Evolutionary conservation across 169 alveolate species (phyloP), one percentile per base, ranked within the genome.

Genomic region (Eimeria sp.): DNA sequence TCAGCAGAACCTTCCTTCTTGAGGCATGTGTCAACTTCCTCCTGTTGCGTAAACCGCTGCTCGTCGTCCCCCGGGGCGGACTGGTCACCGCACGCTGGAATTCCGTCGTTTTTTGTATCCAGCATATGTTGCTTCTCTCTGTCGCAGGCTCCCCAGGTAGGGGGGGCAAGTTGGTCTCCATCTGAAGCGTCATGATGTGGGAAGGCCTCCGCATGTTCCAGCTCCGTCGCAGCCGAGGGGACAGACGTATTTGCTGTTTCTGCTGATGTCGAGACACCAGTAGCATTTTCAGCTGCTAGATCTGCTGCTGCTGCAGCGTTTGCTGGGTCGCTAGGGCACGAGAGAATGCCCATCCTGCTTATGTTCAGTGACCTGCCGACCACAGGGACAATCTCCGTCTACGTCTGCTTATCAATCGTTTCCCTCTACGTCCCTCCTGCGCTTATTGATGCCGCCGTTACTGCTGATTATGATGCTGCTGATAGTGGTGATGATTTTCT

Each of bases 31-130:
- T 20, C 14, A 7, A 16, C 92, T 14, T 83, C 70, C 92, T 83
- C 78, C 61, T 58, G 92, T 76, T 83, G 78, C 92, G 18, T 65
- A 27, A 49, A 54, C 72, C 27, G 91, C 51, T 57, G 91, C 75
- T 49, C 73, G 51, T 83, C 92, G 58, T 30, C 30, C 20, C 49
- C 75, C 10, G 92, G 3, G 6, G 57, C 92, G 43, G 43, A 30
- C 49, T 58, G 76, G 51, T 58, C 25, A 27, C 18, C 65, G 78
- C 9, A 83, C 43, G 76, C 51, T 10, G n/a, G 76, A 14, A 47
- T 30, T 27, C 92, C 65, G 27, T 54, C 78, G 22, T 65, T 40
- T 30, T 27, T 25, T 34, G 75, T 22, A 40, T 65, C 57, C 30
- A 76, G 70, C 73, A 18, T 7, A 57, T 54, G 91, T 63, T 76